Conservation (phyloP, 2,329 filamentous ascomycete genomes). For the Dendryphion nanum region DNA sequence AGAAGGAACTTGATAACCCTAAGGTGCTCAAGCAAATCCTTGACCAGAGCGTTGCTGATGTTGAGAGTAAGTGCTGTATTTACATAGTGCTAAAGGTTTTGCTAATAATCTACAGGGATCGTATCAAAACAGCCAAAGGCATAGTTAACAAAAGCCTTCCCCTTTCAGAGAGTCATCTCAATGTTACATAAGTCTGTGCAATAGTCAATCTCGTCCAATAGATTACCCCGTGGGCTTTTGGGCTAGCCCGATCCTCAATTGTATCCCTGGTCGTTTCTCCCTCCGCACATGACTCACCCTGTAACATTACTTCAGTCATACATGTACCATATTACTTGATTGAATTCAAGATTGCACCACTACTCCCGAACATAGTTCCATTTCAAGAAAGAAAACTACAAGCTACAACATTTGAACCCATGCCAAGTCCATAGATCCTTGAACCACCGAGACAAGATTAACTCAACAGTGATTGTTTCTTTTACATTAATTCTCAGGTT, state of each 20-base stretch:
- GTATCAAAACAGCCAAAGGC: constrained; percentile 40
- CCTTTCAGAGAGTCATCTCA: constrained; percentile 26
- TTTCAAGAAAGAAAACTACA: no score
- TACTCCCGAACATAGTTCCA: background rate
- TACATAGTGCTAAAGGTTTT: background rate
- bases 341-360: no score
- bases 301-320: no score
- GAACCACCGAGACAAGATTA: no score
- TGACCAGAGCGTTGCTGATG: constrained; percentile 90
- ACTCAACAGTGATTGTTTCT: no score
- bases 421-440: no score
- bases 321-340: no score
- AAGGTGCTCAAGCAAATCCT: constrained; percentile 97
- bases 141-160: constrained; percentile 22
- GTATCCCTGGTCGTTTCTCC: no score
- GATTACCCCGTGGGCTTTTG: constrained; percentile 17
- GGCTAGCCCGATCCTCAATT: background rate
- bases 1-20: constrained; percentile 98
- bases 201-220: constrained; percentile 39
- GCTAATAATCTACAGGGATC: constrained; percentile 33
- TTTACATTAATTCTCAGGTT: background rate
- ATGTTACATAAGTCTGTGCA: constrained; percentile 44
- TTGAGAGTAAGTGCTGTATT: constrained; percentile 72
- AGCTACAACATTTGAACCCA: no score
- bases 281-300: no score